Evolutionary conservation across 2,329 filamentous ascomycete species (phyloP).

Genomic region (Pseudopithomyces chartarum): DNA sequence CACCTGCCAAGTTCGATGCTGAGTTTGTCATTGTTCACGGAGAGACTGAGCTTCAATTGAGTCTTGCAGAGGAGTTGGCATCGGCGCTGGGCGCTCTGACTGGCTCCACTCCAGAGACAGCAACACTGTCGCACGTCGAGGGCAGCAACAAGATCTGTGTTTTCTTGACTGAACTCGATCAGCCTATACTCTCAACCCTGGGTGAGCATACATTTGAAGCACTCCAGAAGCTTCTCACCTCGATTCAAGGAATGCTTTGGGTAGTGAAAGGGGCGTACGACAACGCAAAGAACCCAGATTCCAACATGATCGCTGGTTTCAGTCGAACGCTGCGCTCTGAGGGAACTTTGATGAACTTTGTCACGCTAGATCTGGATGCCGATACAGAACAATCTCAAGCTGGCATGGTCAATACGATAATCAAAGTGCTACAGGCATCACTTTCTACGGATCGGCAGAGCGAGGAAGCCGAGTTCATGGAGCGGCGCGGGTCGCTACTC

Average conservation of each 20-base stretch:
- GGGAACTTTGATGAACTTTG: slow-evolving; percentile 17
- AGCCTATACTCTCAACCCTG: slow-evolving; percentile 10
- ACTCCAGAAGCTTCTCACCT: slow-evolving; percentile 12
- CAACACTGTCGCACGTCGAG: slow-evolving; percentile 5
- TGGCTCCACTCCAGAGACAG: not conserved
- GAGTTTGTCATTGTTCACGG: slow-evolving; percentile 6
- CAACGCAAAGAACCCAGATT: slow-evolving; percentile 9
- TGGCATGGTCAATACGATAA: slow-evolving; percentile 8
- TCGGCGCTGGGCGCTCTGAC: not conserved
- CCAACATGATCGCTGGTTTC: slow-evolving; percentile 19
- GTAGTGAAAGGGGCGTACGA: slow-evolving; percentile 16
- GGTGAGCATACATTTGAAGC: slow-evolving; percentile 10
- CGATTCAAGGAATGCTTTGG: slow-evolving; percentile 16
- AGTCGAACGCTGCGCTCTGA: slow-evolving; percentile 20
- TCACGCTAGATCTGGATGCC: slow-evolving; percentile 19
- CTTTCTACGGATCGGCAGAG: slow-evolving; percentile 3
- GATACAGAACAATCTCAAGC: slow-evolving; percentile 4
- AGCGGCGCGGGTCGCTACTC: slow-evolving; percentile 18
- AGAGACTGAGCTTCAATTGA: not conserved
- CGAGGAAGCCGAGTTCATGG: slow-evolving; percentile 23
- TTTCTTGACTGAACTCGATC: slow-evolving; percentile 16
- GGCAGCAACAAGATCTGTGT: slow-evolving; percentile 13
- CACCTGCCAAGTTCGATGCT: not conserved
- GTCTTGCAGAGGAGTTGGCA: not conserved
- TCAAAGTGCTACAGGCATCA: slow-evolving; percentile 16